A percentile compares a stretch with the other conserved stretches of the same genome.
These are phyloP conservation scores for Phylloporus arenicola DNA, from an alignment of 768 basidiomycete genomes.

Conservation along the genomic window DNA sequence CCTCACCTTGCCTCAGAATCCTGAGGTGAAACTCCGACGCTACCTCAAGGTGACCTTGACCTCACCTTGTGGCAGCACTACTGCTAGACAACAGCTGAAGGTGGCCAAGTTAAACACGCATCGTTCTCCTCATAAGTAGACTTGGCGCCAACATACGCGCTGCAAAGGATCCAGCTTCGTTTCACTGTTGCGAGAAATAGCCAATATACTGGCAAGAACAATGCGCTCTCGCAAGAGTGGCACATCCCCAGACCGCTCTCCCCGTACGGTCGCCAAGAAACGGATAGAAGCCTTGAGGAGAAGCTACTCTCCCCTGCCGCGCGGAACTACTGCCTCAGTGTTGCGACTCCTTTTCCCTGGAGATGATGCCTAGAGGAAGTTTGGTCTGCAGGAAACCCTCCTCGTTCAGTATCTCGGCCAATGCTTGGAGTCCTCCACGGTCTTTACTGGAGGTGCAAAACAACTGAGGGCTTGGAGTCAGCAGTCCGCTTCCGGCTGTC, in stretches of 20 bases:
- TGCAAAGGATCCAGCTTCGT: conserved; percentile 36
- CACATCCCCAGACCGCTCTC: conserved; percentile 25
- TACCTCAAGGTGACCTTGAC: too few species aligned
- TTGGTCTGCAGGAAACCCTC: conserved; percentile 63
- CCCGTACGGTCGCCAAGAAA: conserved; percentile 35
- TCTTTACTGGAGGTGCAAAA: conserved; percentile 20
- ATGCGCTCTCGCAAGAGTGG: conserved; percentile 9
- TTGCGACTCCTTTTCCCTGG: conserved; percentile 84
- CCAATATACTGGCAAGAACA: conserved; percentile 22
- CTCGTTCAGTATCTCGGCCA: conserved; percentile 50
- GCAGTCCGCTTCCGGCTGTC: conserved; percentile 51
- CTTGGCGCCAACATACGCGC: background rate
- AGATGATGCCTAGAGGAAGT: conserved; percentile 65
- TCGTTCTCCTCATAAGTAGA: conserved; percentile 43
- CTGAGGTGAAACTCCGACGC: too few species aligned
- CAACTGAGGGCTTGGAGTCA: conserved; percentile 36
- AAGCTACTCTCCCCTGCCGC: conserved; percentile 45
- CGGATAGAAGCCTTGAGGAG: conserved; percentile 43
- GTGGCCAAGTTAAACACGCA: conserved; percentile 16
- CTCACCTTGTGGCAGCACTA: too few species aligned
- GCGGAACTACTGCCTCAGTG: conserved; percentile 50
- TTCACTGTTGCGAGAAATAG: conserved; percentile 45
- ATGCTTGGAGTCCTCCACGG: conserved; percentile 38
- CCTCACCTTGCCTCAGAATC: too few species aligned
- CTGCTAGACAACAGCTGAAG: background rate